Evolutionary conservation across 2,329 filamentous ascomycete species (phyloP), one percentile per base, ranked within the genome.

Genomic region (Colletotrichum ledebouriae): DNA sequence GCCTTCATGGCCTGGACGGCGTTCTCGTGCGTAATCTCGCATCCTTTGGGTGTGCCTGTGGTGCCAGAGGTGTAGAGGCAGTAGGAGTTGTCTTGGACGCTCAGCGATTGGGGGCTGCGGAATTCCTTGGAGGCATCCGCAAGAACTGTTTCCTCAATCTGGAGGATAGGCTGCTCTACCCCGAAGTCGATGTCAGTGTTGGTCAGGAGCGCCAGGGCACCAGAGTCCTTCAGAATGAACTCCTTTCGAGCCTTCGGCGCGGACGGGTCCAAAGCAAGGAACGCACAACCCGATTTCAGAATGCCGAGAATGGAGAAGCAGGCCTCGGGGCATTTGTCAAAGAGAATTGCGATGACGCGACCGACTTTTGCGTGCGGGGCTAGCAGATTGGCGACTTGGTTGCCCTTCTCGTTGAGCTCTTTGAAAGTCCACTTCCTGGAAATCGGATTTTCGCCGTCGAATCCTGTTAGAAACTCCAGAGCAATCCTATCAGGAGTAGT

Each of bases 41-140:
- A 97, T 2, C 94, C 94, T 73, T 97, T 97, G 0, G 94, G 94
- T 0, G 89, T 92, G 3, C 94, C 94, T 0, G 94, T 97, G 0
- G 94, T 97, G 3, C 94, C 93, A 3, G 92, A 95, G 0, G 94
- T 97, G 77, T 97, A 97, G 1, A 97, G 83, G 67, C 93, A 95
- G 76, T 97, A 97, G 72, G 91, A 94, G 0, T 89, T 88, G 71
- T 90, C 86, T 22, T 86, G 81, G 20, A 41, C 20, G 7, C 15
- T 37, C 1, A 71, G 47, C 75, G 41, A 33, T 9, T n/a, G 72
- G 39, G 13, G 77, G 76, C n/a, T 67, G 72, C 34, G 82, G 75
- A 13, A 67, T 69, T 17, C 76, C 71, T 50, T 44, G 60, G 4
- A 13, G 13, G 29, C 44, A 6, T n/a, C 3, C 37, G 69, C 17